These are phyloP conservation scores for Lipomyces yamanashiensis DNA, from an alignment of 805 yeast genomes.

Conservation along the genomic window DNA sequence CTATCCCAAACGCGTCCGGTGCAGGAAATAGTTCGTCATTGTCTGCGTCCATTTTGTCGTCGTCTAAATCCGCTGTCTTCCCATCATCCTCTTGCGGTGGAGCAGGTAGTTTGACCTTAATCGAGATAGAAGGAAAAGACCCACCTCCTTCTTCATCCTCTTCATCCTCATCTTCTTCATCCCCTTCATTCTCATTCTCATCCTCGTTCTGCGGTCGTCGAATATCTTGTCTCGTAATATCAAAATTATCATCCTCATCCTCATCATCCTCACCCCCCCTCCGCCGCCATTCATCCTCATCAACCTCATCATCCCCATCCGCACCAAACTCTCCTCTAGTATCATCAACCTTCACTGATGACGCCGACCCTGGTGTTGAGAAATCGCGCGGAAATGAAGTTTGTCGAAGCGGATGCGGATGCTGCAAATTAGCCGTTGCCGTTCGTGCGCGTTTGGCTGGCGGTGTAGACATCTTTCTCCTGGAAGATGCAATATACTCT, in stretches of 20 bases:
- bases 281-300: constrained; percentile 18
- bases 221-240: neutral
- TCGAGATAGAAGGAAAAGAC: constrained; percentile 7
- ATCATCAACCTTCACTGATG: neutral
- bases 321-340: constrained; percentile 36
- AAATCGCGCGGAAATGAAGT: constrained; percentile 25
- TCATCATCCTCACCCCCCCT: neutral
- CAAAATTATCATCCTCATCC: neutral
- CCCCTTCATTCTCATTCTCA: neutral
- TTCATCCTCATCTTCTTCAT: constrained; percentile 1
- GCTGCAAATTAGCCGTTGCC: neutral
- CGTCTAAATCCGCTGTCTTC: neutral
- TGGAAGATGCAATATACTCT: neutral
- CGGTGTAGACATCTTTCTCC: neutral
- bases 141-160: neutral
- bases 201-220: neutral
- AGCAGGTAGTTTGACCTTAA: constrained; percentile 10
- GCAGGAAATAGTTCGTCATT: constrained; percentile 20
- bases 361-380: neutral
- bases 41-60: neutral
- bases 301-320: constrained; percentile 34
- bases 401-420: constrained; percentile 32
- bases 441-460: constrained; percentile 1
- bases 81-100: neutral
- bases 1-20: constrained; percentile 21